Base-by-base conservation (phyloP, 2,329 filamentous ascomycete species). In the Alternaria triticimaculans region DNA sequence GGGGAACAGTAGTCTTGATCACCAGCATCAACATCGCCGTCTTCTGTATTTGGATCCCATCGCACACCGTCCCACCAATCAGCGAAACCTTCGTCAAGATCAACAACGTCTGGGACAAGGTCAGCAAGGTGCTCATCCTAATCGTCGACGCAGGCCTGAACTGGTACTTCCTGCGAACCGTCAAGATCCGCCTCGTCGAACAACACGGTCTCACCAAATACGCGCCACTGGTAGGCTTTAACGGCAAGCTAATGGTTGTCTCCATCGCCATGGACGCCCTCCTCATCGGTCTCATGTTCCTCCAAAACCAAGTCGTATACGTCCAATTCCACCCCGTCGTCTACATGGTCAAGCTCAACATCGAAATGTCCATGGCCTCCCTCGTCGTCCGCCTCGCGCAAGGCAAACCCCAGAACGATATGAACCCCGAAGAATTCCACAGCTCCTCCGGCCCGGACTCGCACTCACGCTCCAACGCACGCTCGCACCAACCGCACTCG, bases 1-100 rank as follows among this genome's bases (percentile, higher is more conserved):
- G 82, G 83, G 79, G 79, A 1, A 82, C 82, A 0, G 78, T 84
- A 1, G 43, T 74, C 0, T 15, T 84, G 4, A 85, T 87, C 55
- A 84, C 82, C 2, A 30, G 76, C 11, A 83, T 88, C 66, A 87
- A 88, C 53, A 81, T 87, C 20, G 82, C 82, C 0, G 86, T 87
- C 12, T 87, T 86, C 61, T 80, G 76, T 54, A 86, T 87, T 46
- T 88, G 84, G 81, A 85, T 88, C 15, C 86, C 86, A 0, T 76
- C 84, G 1, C 82, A 84, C 2, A 80, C 67, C 1, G 45, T 58
- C 2, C 74, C 74, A 2, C 75, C 76, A 6, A 60, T 68, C 23
- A 82, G 76, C 33, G 53, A 79, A 2, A 72, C 68, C 1, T 87
- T 81, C 46, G 80, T 85, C 6, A 58, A 68, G 0, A 75, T 87